A percentile compares a stretch with the other conserved stretches of the same genome.
phyloP scores from a whole-genome alignment of 139 green algal genomes.

The Closterium sp. region DNA sequence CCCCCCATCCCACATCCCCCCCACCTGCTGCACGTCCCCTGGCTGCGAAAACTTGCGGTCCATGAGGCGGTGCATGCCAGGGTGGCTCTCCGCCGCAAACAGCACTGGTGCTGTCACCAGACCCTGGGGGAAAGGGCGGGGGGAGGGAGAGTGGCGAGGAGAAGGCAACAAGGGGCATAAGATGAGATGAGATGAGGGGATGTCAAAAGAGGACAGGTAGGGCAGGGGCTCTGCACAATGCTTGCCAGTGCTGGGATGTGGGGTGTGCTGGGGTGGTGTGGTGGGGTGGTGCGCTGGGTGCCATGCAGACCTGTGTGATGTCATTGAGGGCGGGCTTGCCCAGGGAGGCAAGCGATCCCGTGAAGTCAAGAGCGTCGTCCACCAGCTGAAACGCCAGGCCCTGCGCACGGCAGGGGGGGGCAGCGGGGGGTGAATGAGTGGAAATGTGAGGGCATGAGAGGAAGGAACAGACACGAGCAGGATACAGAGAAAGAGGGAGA shows the following conservation, averaged over 20 bases:
- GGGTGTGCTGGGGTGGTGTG: not conserved
- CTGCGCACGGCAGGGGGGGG: not conserved
- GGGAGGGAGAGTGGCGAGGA: not conserved
- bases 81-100: constrained; percentile 55
- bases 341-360: constrained; percentile 66
- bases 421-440: not conserved
- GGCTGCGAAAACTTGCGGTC: constrained; percentile 76
- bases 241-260: not conserved
- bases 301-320: constrained; percentile 69
- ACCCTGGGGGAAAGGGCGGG: constrained; percentile 51
- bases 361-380: constrained; percentile 96
- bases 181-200: not conserved
- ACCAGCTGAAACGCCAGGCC: constrained; percentile 95
- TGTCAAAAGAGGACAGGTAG: not conserved
- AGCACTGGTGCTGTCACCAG: constrained; percentile 89
- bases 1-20: not conserved
- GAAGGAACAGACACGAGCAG: not conserved
- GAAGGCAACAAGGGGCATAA: not conserved
- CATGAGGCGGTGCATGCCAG: constrained; percentile 73
- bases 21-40: constrained; percentile 70
- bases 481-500: too few species aligned
- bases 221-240: not conserved
- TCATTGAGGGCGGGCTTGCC: constrained; percentile 94
- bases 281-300: too few species aligned
- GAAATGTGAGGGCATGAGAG: not conserved